Evolutionary conservation across 78 protist species (phyloP), one percentile per base, ranked within the genome.

Genomic region (Carpediemonas membranifera): DNA sequence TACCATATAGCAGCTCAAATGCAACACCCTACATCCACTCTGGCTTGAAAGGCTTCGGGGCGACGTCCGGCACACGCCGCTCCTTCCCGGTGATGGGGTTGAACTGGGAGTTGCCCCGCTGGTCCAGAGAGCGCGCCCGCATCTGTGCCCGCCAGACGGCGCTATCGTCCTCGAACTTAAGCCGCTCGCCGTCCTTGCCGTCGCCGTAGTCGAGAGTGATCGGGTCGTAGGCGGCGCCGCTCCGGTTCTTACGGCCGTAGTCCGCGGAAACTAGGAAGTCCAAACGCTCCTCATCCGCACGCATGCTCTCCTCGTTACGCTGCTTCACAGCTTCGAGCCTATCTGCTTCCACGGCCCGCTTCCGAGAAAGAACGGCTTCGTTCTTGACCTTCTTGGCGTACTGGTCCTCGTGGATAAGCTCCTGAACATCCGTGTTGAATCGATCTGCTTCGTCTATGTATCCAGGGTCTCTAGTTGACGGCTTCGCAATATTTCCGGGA

Each of bases 41-140:
- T n/a, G n/a, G n/a, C n/a, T n/a, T n/a, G n/a, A n/a, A n/a, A n/a
- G n/a, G n/a, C n/a, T n/a, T n/a, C n/a, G n/a, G n/a, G n/a, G n/a
- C n/a, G n/a, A n/a, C n/a, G n/a, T n/a, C n/a, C n/a, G n/a, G n/a
- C n/a, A n/a, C n/a, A n/a, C n/a, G n/a, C n/a, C n/a, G n/a, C n/a
- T n/a, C 65, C 43, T 61, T 51, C 7, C 65, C 65, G n/a, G 65
- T 61, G 7, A 61, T 61, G n/a, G 55, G 54, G 27, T 61, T 61
- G 65, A 21, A 61, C 16, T 16, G 37, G 43, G 43, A 19, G 43
- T 61, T 61, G 27, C 56, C 19, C 7, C 27, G 19, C n/a, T 28
- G n/a, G 27, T 61, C 37, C 24, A 61, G 55, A 21, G 7, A 7
- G 27, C 27, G 14, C 5, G 43, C 31, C 21, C 65, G 24, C 7